Percentiles rank a stretch among this genome's conserved stretches.
Conservation (phyloP, 176 grass and related monocot species). For the Triticum urartu region DNA sequence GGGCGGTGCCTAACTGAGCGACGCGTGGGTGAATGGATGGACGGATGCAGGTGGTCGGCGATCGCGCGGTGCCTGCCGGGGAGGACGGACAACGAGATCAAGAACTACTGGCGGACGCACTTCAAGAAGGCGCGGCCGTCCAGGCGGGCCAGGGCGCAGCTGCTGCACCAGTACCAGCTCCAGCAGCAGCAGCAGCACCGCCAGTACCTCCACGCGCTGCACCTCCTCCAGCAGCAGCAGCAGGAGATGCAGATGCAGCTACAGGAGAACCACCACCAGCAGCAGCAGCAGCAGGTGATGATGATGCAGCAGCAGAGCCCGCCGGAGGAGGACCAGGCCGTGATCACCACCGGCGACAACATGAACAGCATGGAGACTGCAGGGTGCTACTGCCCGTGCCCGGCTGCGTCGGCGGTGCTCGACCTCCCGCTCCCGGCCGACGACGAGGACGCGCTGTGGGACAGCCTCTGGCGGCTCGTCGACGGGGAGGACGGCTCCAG, state of each 20-base stretch:
- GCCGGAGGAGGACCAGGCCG: neutral
- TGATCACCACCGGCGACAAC: neutral
- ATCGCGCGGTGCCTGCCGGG: slow-evolving; percentile 94
- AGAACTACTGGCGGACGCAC: slow-evolving; percentile 99
- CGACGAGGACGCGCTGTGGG: slow-evolving; percentile 44
- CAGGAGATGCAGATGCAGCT: slow-evolving; percentile 2
- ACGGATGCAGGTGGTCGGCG: slow-evolving; percentile 72
- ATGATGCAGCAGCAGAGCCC: neutral
- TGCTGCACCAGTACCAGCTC: slow-evolving; percentile 54
- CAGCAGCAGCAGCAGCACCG: slow-evolving; percentile 48
- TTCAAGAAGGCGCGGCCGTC: slow-evolving; percentile 81
- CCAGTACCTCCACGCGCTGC: slow-evolving; percentile 35
- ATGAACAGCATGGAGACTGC: neutral
- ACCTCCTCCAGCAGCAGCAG: slow-evolving; percentile 37
- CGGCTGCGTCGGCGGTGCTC: neutral
- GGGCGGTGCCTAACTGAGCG: slow-evolving; percentile 36
- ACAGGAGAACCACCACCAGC: too few relatives aligned
- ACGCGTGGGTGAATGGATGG: neutral
- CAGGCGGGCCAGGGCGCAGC: slow-evolving; percentile 50
- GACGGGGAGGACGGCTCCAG: slow-evolving; percentile 24
- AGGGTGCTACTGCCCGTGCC: slow-evolving; percentile 11
- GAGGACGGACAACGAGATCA: slow-evolving; percentile 99
- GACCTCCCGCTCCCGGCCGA: neutral
- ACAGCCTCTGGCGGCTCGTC: slow-evolving; percentile 58
- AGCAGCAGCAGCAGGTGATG: neutral